Evolutionary conservation across 352 stramenopile genomes (phyloP).

Genomic region (Pythium pyrilobum): DNA sequence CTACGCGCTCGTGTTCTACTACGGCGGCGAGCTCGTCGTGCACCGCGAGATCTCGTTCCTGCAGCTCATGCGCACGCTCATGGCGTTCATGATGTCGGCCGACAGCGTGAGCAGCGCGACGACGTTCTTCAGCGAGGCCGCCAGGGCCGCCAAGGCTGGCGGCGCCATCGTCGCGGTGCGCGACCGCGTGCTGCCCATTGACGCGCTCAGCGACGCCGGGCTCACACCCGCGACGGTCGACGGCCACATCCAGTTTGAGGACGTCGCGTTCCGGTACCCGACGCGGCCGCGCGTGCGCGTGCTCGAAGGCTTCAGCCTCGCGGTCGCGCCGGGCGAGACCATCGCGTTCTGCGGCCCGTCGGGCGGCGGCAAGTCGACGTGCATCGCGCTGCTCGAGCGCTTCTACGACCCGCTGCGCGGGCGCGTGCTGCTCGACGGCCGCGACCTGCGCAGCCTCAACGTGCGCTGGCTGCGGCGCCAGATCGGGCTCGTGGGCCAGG

Average conservation of each 20-base stretch:
- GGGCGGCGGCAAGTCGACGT: conserved; percentile 33
- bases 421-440: conserved; percentile 26
- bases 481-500: conserved; percentile 1
- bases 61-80: conserved; percentile 34
- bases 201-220: conserved; percentile 20
- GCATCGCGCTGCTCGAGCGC: conserved; percentile 29
- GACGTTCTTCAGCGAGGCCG: conserved; percentile 21
- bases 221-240: conserved; percentile 16
- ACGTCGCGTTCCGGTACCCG: conserved; percentile 42
- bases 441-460: conserved; percentile 30
- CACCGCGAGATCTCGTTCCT: conserved; percentile 34
- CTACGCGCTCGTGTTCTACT: conserved; percentile 56
- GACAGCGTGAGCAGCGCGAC: conserved; percentile 28
- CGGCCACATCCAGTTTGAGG: conserved; percentile 32
- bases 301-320: conserved; percentile 26
- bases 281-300: conserved; percentile 24
- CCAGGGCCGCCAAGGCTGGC: conserved; percentile 23
- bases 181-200: conserved; percentile 14
- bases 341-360: conserved; percentile 35
- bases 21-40: conserved; percentile 41
- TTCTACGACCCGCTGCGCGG: conserved; percentile 36
- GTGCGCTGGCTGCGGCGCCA: conserved; percentile 6
- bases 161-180: conserved; percentile 23
- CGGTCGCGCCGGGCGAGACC: conserved; percentile 10
- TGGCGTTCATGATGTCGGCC: conserved; percentile 37